Evolutionary conservation across 805 yeast species (phyloP).

Genomic region (Candida quercuum): DNA sequence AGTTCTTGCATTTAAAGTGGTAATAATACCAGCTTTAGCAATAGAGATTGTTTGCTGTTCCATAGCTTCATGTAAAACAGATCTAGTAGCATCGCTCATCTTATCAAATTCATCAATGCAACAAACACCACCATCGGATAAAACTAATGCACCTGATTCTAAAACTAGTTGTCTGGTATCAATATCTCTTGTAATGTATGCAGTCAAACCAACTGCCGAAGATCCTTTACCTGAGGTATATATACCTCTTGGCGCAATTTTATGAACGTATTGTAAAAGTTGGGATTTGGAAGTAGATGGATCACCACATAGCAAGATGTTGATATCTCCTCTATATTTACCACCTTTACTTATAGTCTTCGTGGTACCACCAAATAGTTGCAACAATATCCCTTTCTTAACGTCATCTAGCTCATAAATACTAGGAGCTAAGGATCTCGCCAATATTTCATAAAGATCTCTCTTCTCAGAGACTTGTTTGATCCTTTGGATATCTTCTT

Average conservation of each 20-base stretch:
- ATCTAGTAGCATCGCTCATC: conserved; percentile 91
- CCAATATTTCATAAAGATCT: conserved; percentile 79
- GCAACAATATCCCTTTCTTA: conserved; percentile 88
- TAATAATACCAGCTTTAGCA: conserved; percentile 97
- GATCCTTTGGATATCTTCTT: conserved; percentile 64
- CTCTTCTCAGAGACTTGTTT: conserved; percentile 55
- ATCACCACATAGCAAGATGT: conserved; percentile 90
- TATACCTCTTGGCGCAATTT: conserved; percentile 96
- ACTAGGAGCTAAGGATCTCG: conserved; percentile 95
- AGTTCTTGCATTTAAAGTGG: conserved; percentile 93
- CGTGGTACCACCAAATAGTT: conserved; percentile 93
- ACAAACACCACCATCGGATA: conserved; percentile 97
- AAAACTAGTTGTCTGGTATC: conserved; percentile 91
- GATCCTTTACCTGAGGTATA: conserved; percentile 99
- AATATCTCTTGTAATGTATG: conserved; percentile 89
- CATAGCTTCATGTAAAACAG: conserved; percentile 97
- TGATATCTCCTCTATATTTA: conserved; percentile 92
- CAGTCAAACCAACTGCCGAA: conserved; percentile 98
- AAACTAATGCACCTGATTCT: conserved; percentile 93
- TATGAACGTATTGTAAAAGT: conserved; percentile 88
- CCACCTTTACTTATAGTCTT: conserved; percentile 88
- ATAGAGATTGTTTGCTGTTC: conserved; percentile 98
- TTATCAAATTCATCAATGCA: conserved; percentile 99
- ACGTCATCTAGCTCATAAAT: conserved; percentile 95
- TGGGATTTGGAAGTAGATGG: conserved; percentile 98